Conservation (phyloP, 768 basidiomycete genomes). For the Boletus tomentosulus region DNA sequence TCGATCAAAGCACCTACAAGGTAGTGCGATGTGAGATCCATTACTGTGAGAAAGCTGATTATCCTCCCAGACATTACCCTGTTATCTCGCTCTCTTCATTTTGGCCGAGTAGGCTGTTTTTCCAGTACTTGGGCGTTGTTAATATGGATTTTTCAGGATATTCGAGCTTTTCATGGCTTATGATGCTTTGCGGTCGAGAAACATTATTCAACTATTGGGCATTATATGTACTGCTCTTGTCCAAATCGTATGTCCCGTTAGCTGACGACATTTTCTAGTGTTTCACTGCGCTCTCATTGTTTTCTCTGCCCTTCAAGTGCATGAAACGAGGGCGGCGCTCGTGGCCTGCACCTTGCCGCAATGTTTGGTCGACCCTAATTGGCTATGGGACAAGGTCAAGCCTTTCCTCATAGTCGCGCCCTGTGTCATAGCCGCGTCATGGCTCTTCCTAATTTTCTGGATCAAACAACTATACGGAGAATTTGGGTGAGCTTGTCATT, state of each 20-base stretch:
- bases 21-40: conserved; percentile 26
- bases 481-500: conserved; percentile 60
- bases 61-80: conserved; percentile 61
- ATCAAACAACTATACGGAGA: conserved; percentile 69
- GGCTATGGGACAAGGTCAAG: conserved; percentile 56
- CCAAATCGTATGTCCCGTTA: neutral
- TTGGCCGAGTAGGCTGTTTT: conserved; percentile 62
- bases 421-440: conserved; percentile 60
- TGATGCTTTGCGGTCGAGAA: conserved; percentile 77
- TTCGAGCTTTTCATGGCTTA: conserved; percentile 79
- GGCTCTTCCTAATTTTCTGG: conserved; percentile 64
- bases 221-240: conserved; percentile 53
- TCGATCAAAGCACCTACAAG: conserved; percentile 44
- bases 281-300: conserved; percentile 76
- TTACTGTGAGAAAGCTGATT: conserved; percentile 9
- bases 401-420: conserved; percentile 74
- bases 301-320: conserved; percentile 71
- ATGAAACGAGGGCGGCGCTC: conserved; percentile 66
- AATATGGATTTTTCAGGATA: conserved; percentile 40
- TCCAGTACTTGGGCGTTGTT: neutral
- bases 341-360: conserved; percentile 33
- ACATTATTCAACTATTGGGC: conserved; percentile 73
- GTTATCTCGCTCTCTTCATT: conserved; percentile 80
- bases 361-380: conserved; percentile 47
- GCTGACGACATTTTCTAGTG: conserved; percentile 30